Evolutionary conservation across 257 asterid species (phyloP).

Genomic region (Penstemon newberryi): DNA sequence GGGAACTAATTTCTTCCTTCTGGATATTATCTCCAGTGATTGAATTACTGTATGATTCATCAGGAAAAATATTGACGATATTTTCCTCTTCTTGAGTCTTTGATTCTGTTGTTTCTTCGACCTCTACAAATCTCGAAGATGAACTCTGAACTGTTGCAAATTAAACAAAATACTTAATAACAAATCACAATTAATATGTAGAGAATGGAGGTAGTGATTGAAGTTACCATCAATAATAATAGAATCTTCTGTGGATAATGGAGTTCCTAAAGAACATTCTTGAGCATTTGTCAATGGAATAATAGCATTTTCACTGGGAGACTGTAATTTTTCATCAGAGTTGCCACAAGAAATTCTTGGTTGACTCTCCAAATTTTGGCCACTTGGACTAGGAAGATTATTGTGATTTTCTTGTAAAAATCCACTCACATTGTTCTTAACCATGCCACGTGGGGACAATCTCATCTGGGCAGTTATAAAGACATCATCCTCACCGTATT

Average conservation of each 20-base stretch:
- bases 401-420: slow-evolving; percentile 38
- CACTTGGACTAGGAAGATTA: slow-evolving; percentile 37
- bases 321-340: slow-evolving; percentile 39
- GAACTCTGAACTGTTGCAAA: slow-evolving; percentile 22
- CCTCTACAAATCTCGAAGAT: slow-evolving; percentile 34
- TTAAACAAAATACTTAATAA: slow-evolving; percentile 4
- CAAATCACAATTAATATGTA: slow-evolving; percentile 7
- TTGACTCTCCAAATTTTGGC: slow-evolving; percentile 39
- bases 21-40: slow-evolving; percentile 31
- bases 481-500: slow-evolving; percentile 43
- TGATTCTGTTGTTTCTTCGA: slow-evolving; percentile 36
- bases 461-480: slow-evolving; percentile 45
- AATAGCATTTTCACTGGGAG: slow-evolving; percentile 21
- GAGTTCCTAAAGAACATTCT: slow-evolving; percentile 34
- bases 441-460: slow-evolving; percentile 42
- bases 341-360: slow-evolving; percentile 28
- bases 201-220: not conserved
- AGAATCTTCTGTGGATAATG: slow-evolving; percentile 29
- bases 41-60: slow-evolving; percentile 27
- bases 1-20: slow-evolving; percentile 37
- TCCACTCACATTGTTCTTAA: slow-evolving; percentile 33
- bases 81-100: slow-evolving; percentile 41
- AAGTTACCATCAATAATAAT: slow-evolving; percentile 47
- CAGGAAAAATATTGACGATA: slow-evolving; percentile 20
- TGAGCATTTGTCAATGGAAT: slow-evolving; percentile 31